phyloP scores from a whole-genome alignment of 345 rosid species.

The Citropsis articulata region DNA sequence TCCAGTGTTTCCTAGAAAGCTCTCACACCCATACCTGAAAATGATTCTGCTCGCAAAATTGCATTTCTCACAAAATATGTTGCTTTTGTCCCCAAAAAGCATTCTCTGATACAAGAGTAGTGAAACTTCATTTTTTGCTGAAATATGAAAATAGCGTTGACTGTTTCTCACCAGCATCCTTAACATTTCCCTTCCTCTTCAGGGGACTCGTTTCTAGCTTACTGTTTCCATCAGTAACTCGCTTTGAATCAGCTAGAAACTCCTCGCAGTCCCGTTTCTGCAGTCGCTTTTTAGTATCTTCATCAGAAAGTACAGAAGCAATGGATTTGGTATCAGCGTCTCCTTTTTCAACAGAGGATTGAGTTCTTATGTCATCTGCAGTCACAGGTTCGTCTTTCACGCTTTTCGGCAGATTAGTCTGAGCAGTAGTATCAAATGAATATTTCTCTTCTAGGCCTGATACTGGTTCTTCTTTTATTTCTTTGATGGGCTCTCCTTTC shows the following conservation, averaged over 20 bases:
- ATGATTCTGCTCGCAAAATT: neutral
- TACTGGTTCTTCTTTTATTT: constrained; percentile 1
- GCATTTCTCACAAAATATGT: neutral
- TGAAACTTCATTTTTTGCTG: constrained; percentile 28
- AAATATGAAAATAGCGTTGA: constrained; percentile 66
- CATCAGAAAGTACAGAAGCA: neutral
- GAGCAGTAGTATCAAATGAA: neutral
- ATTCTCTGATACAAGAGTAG: neutral
- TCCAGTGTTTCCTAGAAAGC: neutral
- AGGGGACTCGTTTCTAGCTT: constrained; percentile 22
- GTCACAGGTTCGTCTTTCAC: constrained; percentile 14
- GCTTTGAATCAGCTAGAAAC: constrained; percentile 31
- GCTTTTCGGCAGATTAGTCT: constrained; percentile 6
- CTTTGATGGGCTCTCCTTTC: constrained; percentile 23
- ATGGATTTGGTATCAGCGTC: constrained; percentile 21
- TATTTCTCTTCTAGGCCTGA: neutral
- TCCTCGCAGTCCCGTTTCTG: constrained; percentile 45
- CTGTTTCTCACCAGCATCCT: constrained; percentile 45
- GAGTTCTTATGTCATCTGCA: constrained; percentile 16
- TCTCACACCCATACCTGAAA: neutral
- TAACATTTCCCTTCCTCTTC: constrained; percentile 42
- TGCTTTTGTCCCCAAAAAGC: neutral
- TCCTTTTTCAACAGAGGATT: neutral
- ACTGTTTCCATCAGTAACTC: constrained; percentile 14
- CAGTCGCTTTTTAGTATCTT: constrained; percentile 23